phyloP scores from a whole-genome alignment of 2,329 filamentous ascomycete genomes.

The Penicillium fuscoglaucum region DNA sequence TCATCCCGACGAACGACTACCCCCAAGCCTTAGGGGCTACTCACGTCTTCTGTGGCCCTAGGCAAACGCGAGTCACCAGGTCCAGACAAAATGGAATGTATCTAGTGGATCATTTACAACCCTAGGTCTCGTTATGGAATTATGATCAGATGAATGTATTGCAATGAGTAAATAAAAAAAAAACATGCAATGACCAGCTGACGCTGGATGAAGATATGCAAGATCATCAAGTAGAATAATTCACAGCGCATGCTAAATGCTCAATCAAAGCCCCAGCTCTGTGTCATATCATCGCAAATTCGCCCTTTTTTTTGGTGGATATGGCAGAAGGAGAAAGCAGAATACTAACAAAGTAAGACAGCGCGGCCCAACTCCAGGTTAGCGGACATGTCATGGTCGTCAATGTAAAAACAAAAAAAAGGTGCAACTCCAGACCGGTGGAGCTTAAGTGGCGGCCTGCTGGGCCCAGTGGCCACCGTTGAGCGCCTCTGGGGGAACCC shows the following conservation, averaged over 20 bases:
- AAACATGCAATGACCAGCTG: slow-evolving; percentile 12
- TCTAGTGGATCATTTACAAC: background rate
- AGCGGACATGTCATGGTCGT: slow-evolving; percentile 32
- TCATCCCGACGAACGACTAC: background rate
- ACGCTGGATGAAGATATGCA: slow-evolving; percentile 21
- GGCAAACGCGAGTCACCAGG: background rate
- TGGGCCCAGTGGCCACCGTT: slow-evolving; percentile 46
- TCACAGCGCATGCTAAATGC: slow-evolving; percentile 42
- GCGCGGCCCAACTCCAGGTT: slow-evolving; percentile 37
- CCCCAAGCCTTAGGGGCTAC: background rate
- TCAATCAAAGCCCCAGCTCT: slow-evolving; percentile 31
- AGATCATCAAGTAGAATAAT: slow-evolving; percentile 26
- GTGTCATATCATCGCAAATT: slow-evolving; percentile 26
- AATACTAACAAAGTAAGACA: slow-evolving; percentile 27
- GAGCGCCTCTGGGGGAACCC: slow-evolving; percentile 69
- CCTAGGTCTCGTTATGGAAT: background rate
- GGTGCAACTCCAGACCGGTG: slow-evolving; percentile 16
- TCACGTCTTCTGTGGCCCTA: background rate
- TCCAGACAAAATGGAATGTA: background rate
- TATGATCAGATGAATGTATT: slow-evolving; percentile 7
- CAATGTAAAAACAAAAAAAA: slow-evolving; percentile 16
- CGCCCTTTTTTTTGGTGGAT: slow-evolving; percentile 12
- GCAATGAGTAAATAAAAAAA: background rate
- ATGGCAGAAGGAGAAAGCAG: slow-evolving; percentile 22
- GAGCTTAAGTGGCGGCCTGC: slow-evolving; percentile 33